Evolutionary conservation across 139 green algal genomes (phyloP).

Genomic region (Chlorella vulgaris): DNA sequence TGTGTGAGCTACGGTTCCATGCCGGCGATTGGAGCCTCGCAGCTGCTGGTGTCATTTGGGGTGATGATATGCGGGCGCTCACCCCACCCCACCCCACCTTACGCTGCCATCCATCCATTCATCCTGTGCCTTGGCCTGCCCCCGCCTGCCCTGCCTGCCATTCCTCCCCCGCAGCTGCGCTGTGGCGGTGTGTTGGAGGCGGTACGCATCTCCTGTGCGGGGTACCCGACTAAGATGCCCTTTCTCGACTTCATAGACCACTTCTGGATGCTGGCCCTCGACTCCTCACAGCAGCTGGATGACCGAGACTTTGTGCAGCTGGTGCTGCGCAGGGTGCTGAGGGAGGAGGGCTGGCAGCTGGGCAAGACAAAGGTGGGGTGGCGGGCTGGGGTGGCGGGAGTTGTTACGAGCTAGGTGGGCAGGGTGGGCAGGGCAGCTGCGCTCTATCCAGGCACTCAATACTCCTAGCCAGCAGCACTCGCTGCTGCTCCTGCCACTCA

Average conservation of each 20-base stretch:
- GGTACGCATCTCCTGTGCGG: constrained; percentile 95
- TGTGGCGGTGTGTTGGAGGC: constrained; percentile 99
- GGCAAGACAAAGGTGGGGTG: constrained; percentile 84
- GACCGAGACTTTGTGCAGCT: constrained; percentile 51
- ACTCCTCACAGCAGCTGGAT: constrained; percentile 60
- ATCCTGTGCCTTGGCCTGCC: not conserved
- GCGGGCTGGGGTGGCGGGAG: not conserved
- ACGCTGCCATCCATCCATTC: not conserved
- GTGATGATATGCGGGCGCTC: no score
- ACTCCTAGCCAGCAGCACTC: no score
- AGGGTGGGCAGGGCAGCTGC: not conserved
- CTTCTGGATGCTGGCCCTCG: constrained; percentile 87
- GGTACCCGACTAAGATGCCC: constrained; percentile 88
- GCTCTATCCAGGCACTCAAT: no score
- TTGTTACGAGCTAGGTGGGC: not conserved
- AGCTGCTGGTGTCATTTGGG: no score
- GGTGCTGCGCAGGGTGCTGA: constrained; percentile 31
- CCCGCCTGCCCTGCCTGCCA: no score
- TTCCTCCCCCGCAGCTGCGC: constrained; percentile 91
- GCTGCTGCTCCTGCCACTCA: not conserved
- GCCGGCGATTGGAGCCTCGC: no score
- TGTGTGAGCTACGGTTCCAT: no score
- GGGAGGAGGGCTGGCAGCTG: constrained; percentile 73
- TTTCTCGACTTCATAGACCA: constrained; percentile 95
- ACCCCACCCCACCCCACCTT: not conserved